These are phyloP conservation scores for Trametes elegans DNA, from an alignment of 768 basidiomycete genomes.

Conservation along the genomic window DNA sequence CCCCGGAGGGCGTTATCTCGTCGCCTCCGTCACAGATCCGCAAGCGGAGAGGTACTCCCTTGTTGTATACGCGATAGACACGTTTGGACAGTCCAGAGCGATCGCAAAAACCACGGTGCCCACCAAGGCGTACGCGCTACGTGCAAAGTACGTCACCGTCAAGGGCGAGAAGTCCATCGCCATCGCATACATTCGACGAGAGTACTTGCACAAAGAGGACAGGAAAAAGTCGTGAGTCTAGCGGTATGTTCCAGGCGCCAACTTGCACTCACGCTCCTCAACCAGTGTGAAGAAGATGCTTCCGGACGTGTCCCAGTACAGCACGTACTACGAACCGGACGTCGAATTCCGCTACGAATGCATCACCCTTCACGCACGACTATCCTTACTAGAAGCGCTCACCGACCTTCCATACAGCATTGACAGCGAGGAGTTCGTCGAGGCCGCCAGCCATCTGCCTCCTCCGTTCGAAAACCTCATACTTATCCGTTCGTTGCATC, in stretches of 20 bases:
- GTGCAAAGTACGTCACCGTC: constrained; percentile 58
- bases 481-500: constrained; percentile 31
- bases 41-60: constrained; percentile 45
- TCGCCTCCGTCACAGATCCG: constrained; percentile 54
- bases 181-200: constrained; percentile 50
- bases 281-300: neutral
- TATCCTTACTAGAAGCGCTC: constrained; percentile 43
- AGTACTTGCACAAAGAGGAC: constrained; percentile 19
- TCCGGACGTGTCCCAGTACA: constrained; percentile 36
- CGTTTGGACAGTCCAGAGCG: constrained; percentile 39
- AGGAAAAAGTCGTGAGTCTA: neutral
- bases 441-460: constrained; percentile 33
- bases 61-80: constrained; percentile 53
- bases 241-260: no score
- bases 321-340: constrained; percentile 34
- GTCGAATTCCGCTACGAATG: constrained; percentile 45
- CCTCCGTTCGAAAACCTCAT: constrained; percentile 43
- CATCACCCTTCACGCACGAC: constrained; percentile 39
- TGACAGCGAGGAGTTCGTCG: constrained; percentile 38
- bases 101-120: constrained; percentile 48
- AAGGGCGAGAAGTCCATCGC: constrained; percentile 43
- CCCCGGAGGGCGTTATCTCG: constrained; percentile 66
- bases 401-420: constrained; percentile 41
- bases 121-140: constrained; percentile 54
- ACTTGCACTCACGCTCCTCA: neutral